Conservation (phyloP, 108 stramenopile species). For the Cyclotella cryptica region DNA sequence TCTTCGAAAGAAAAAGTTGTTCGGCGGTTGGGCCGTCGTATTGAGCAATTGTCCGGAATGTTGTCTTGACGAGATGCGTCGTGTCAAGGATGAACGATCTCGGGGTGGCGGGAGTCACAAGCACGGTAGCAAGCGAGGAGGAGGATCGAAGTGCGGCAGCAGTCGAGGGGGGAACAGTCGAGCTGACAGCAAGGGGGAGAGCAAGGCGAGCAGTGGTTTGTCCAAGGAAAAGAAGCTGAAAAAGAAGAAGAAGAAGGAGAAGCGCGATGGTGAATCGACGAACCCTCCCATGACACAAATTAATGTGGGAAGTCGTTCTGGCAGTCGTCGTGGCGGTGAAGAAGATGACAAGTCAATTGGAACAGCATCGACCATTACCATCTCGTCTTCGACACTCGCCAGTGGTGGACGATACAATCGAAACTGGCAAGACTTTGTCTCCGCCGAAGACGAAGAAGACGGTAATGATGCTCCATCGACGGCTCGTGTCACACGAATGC, state of each 20-base stretch:
- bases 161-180: slow-evolving; percentile 9
- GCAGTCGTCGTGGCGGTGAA: not conserved
- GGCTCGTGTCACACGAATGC: slow-evolving; percentile 50
- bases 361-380: slow-evolving; percentile 48
- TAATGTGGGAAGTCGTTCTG: slow-evolving; percentile 4
- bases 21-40: slow-evolving; percentile 32
- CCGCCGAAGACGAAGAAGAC: not conserved
- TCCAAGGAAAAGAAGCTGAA: slow-evolving; percentile 11
- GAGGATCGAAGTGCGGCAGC: not conserved
- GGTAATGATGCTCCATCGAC: slow-evolving; percentile 3
- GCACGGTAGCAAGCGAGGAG: not conserved
- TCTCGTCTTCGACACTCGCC: slow-evolving; percentile 32
- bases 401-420: slow-evolving; percentile 16
- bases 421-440: slow-evolving; percentile 28
- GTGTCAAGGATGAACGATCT: slow-evolving; percentile 26
- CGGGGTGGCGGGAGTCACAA: not conserved
- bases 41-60: slow-evolving; percentile 49
- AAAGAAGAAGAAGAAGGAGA: slow-evolving; percentile 36
- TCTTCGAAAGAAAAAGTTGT: slow-evolving; percentile 38
- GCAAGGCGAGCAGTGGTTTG: not conserved
- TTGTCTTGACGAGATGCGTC: slow-evolving; percentile 47
- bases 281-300: slow-evolving; percentile 37
- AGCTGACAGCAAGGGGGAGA: not conserved
- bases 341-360: slow-evolving; percentile 36
- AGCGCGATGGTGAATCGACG: not conserved